Evolutionary conservation across 345 rosid species (phyloP).

Genomic region (Odontarrhena argentea): DNA sequence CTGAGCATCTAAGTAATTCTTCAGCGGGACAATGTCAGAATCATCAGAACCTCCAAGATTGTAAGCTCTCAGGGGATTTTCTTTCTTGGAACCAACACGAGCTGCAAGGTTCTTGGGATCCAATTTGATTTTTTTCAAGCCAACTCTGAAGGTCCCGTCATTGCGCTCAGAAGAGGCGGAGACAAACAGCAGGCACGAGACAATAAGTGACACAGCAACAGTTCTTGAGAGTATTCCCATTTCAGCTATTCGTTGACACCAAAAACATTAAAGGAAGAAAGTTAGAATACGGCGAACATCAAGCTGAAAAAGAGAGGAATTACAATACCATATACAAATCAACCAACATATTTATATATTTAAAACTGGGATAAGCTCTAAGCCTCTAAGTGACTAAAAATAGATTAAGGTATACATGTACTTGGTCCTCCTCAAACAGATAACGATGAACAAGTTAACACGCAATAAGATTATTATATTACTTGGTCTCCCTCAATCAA

Average conservation of each 20-base stretch:
- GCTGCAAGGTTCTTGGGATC: slow-evolving; percentile 66
- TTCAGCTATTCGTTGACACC: slow-evolving; percentile 43
- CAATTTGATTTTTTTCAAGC: slow-evolving; percentile 66
- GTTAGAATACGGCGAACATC: slow-evolving; percentile 16
- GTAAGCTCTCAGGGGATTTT: slow-evolving; percentile 47
- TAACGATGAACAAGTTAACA: slow-evolving; percentile 22
- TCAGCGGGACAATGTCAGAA: slow-evolving; percentile 61
- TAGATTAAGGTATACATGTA: background rate
- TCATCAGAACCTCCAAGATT: slow-evolving; percentile 46
- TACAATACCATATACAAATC: background rate
- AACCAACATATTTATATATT: background rate
- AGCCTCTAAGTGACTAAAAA: slow-evolving; percentile 9
- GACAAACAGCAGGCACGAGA: slow-evolving; percentile 47
- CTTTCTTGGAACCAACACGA: slow-evolving; percentile 54
- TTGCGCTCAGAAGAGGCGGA: slow-evolving; percentile 44
- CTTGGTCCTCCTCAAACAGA: slow-evolving; percentile 13
- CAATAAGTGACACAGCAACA: slow-evolving; percentile 45
- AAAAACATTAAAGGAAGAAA: slow-evolving; percentile 4
- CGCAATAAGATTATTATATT: slow-evolving; percentile 19
- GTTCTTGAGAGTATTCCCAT: slow-evolving; percentile 51
- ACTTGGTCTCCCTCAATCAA: slow-evolving; percentile 24
- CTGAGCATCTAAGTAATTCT: slow-evolving; percentile 87
- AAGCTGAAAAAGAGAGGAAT: background rate
- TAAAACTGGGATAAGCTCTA: too few relatives aligned
- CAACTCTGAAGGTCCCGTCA: slow-evolving; percentile 67